These are phyloP conservation scores for Diaporthe destruens DNA, from an alignment of 2,329 filamentous ascomycete genomes.

Conservation along the genomic window DNA sequence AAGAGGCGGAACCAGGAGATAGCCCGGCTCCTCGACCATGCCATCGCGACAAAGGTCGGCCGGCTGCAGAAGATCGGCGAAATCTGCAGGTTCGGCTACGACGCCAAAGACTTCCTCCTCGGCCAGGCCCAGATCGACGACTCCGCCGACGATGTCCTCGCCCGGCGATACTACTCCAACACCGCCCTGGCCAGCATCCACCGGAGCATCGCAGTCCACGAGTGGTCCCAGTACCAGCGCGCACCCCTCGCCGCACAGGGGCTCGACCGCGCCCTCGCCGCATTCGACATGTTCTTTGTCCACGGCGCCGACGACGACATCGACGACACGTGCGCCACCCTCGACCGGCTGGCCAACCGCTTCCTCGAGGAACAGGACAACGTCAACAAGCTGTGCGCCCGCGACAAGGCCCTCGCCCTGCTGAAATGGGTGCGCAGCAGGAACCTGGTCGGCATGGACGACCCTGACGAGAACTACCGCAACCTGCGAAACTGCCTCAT, in stretches of 20 bases:
- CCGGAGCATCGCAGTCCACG: constrained; percentile 80
- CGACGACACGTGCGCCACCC: constrained; percentile 72
- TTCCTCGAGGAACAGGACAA: constrained; percentile 66
- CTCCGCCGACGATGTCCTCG: constrained; percentile 78
- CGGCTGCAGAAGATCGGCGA: constrained; percentile 77
- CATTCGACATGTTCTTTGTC: constrained; percentile 91
- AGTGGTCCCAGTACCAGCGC: constrained; percentile 74
- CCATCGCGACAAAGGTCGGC: constrained; percentile 77
- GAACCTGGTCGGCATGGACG: constrained; percentile 78
- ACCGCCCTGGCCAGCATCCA: constrained; percentile 84
- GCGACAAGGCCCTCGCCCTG: constrained; percentile 76
- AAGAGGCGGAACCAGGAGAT: constrained; percentile 65
- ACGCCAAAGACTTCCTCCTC: constrained; percentile 87
- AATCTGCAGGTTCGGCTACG: constrained; percentile 82
- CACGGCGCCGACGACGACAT: constrained; percentile 78
- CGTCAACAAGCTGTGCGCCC: constrained; percentile 69
- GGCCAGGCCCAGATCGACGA: constrained; percentile 72
- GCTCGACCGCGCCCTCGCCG: constrained; percentile 81
- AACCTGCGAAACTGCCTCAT: constrained; percentile 90
- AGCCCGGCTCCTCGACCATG: constrained; percentile 70
- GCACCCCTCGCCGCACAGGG: constrained; percentile 48
- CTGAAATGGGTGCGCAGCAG: constrained; percentile 76
- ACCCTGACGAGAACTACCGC: constrained; percentile 76
- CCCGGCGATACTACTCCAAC: constrained; percentile 82
- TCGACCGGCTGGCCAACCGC: constrained; percentile 72